These are phyloP conservation scores for Fusarium gaditjirri DNA, from an alignment of 2,329 filamentous ascomycete species.

Conservation along the genomic window DNA sequence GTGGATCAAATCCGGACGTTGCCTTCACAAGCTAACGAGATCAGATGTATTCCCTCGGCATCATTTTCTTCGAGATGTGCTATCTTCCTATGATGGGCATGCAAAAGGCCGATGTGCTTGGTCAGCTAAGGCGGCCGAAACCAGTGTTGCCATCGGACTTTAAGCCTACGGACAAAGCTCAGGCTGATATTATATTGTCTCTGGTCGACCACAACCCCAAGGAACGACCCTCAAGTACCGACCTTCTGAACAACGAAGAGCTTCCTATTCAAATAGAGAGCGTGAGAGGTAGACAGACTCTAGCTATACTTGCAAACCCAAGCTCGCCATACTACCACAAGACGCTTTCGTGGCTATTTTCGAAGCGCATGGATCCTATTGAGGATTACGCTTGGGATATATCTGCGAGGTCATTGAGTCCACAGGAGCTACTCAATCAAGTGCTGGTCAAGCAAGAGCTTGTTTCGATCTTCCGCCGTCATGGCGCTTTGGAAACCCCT, in stretches of 20 bases:
- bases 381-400: constrained; percentile 86
- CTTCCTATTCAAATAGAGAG: constrained; percentile 93
- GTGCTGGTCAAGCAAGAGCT: constrained; percentile 79
- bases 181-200: constrained; percentile 81
- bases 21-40: constrained; percentile 11
- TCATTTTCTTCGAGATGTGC: constrained; percentile 99
- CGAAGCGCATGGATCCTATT: constrained; percentile 77
- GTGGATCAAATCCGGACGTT: constrained; percentile 43
- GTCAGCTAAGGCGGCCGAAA: constrained; percentile 73
- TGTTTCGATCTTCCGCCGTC: constrained; percentile 82
- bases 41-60: constrained; percentile 93
- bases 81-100: constrained; percentile 74
- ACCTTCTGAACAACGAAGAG: constrained; percentile 86
- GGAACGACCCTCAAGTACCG: constrained; percentile 82
- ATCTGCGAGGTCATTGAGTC: constrained; percentile 63
- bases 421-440: constrained; percentile 74
- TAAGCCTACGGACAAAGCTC: constrained; percentile 73
- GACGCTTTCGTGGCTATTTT: constrained; percentile 87
- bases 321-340: constrained; percentile 90
- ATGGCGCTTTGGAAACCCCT: constrained; percentile 86
- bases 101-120: constrained; percentile 72
- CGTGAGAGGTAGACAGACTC: constrained; percentile 84
- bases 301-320: constrained; percentile 83
- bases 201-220: constrained; percentile 85
- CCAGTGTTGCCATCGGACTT: constrained; percentile 80